These are phyloP conservation scores for Nothopassalora personata DNA, from an alignment of 2,329 filamentous ascomycete species.

Conservation along the genomic window DNA sequence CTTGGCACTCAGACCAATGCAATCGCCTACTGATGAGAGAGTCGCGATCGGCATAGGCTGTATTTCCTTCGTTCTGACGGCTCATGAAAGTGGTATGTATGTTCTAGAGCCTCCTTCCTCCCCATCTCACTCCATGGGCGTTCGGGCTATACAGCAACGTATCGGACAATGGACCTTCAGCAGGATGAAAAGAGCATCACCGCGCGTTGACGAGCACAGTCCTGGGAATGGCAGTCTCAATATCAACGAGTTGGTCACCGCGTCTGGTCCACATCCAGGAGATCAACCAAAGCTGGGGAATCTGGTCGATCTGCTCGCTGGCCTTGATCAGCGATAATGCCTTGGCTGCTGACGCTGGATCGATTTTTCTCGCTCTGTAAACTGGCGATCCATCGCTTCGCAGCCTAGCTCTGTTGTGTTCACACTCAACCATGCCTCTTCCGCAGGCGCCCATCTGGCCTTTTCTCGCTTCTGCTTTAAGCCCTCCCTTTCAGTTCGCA, in stretches of 20 bases:
- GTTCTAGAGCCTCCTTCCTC: background rate
- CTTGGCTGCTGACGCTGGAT: constrained; percentile 25
- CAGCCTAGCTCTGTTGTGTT: constrained; percentile 47
- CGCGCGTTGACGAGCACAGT: background rate
- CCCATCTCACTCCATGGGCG: background rate
- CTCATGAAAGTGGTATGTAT: background rate
- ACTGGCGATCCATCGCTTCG: constrained; percentile 48
- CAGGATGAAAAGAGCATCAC: background rate
- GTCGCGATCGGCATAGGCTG: background rate
- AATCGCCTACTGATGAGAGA: background rate
- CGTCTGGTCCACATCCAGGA: constrained; percentile 50
- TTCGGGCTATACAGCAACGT: background rate
- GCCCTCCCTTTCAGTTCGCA: constrained; percentile 39
- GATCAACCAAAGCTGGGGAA: constrained; percentile 46
- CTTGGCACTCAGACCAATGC: background rate
- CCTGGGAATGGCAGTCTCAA: background rate
- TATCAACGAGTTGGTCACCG: constrained; percentile 39
- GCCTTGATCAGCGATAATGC: constrained; percentile 36
- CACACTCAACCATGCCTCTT: constrained; percentile 38
- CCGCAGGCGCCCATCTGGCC: background rate
- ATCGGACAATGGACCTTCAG: background rate
- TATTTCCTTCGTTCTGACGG: too few species aligned
- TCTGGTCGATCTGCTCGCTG: constrained; percentile 44
- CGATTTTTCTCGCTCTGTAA: constrained; percentile 31
- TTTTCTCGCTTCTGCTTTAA: constrained; percentile 28